These are phyloP conservation scores for Volvariella surrecta DNA, from an alignment of 1,284 basidiomycete genomes.

Conservation along the genomic window DNA sequence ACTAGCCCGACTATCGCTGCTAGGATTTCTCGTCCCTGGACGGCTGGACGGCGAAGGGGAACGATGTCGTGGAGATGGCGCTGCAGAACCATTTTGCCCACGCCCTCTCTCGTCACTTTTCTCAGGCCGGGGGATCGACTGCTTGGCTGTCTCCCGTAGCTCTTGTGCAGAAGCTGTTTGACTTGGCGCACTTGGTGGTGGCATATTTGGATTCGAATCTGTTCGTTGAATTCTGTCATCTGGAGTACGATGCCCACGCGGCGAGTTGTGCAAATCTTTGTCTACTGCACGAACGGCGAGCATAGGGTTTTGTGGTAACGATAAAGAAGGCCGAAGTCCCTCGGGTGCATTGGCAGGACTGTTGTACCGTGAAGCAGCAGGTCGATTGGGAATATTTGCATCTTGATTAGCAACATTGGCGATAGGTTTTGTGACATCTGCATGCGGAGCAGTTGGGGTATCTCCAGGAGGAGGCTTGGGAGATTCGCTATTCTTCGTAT, in stretches of 20 bases:
- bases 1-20: conserved; percentile 64
- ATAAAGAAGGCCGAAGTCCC: conserved; percentile 8
- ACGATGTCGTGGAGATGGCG: conserved; percentile 52
- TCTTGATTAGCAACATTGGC: not conserved
- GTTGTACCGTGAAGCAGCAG: conserved; percentile 13
- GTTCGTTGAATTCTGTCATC: conserved; percentile 23
- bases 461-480: conserved; percentile 21
- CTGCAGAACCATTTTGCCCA: conserved; percentile 36
- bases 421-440: conserved; percentile 1
- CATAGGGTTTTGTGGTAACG: conserved; percentile 2
- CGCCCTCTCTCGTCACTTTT: conserved; percentile 23
- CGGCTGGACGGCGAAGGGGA: conserved; percentile 59
- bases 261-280: conserved; percentile 31
- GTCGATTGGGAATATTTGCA: conserved; percentile 1
- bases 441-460: not conserved
- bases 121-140: conserved; percentile 40
- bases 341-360: conserved; percentile 16
- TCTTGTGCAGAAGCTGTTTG: conserved; percentile 76
- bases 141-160: conserved; percentile 67
- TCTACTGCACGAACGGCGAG: conserved; percentile 6
- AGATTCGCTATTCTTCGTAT: conserved; percentile 33
- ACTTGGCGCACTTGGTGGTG: conserved; percentile 70
- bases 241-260: conserved; percentile 23
- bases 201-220: conserved; percentile 48
- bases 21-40: conserved; percentile 62